Evolutionary conservation across 2,329 filamentous ascomycete species (phyloP).

Genomic region (Pseudocercospora pini-densiflorae): DNA sequence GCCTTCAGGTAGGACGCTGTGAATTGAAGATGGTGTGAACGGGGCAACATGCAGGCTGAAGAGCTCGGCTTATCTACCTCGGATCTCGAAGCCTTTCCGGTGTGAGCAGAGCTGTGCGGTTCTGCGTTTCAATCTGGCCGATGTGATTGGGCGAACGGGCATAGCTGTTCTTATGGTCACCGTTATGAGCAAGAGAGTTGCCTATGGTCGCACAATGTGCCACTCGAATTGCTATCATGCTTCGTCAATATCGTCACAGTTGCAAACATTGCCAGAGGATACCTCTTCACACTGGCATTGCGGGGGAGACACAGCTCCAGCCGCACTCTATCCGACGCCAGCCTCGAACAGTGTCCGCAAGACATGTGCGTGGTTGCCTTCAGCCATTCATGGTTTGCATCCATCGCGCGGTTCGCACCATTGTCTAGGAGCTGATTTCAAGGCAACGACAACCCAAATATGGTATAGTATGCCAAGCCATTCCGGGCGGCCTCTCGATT

Average conservation of each 20-base stretch:
- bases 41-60: slow-evolving; percentile 4
- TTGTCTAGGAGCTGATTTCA: not conserved
- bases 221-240: not conserved
- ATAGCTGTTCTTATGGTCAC: not conserved
- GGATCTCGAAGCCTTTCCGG: not conserved
- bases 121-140: not conserved
- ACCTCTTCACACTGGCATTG: not conserved
- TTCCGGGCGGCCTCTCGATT: slow-evolving; percentile 2
- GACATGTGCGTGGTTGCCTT: not conserved
- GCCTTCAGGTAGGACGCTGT: not conserved
- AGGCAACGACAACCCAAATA: not conserved
- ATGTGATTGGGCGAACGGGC: not conserved
- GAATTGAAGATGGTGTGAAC: not conserved
- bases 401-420: not conserved
- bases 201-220: not conserved
- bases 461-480: not conserved
- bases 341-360: not conserved
- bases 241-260: not conserved
- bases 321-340: not conserved
- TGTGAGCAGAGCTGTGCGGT: slow-evolving; percentile 1
- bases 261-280: not conserved
- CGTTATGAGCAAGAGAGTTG: not conserved
- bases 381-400: slow-evolving; percentile 1
- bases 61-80: slow-evolving; percentile 3
- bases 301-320: not conserved